Evolutionary conservation across 2,329 filamentous ascomycete species (phyloP), one percentile per base, ranked within the genome.

Genomic region (Lasiodiplodia theobromae): DNA sequence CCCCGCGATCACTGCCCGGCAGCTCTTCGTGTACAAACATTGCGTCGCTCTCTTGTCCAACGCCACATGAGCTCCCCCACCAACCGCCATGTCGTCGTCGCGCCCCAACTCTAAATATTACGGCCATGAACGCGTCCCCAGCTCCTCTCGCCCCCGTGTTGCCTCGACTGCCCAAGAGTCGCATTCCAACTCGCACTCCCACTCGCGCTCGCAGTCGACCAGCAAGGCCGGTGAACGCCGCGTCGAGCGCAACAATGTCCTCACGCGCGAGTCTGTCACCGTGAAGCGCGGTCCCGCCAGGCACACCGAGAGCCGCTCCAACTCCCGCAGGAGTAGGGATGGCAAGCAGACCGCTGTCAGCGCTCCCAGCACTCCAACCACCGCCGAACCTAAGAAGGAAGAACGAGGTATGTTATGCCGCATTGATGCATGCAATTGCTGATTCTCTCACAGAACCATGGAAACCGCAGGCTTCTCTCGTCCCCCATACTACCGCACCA

Each of bases 381-480:
- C 57, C 25, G 34, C 58, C 12, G 67, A 65, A n/a, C 51, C 49
- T 10, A 68, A 68, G 58, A 56, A 68, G 62, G 72, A 65, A 31
- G 58, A 65, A 11, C 67, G 58, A 23, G 58, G 67, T 68, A 68
- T 14, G 67, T 21, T 16, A 11, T 12, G 6, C 10, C 34, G 34
- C n/a, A 37, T 28, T 51, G 0, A 4, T 14, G 2, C 14, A 54
- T 40, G 11, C 56, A 44, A 52, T 56, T 52, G 63, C 18, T 70
- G 51, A 66, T 8, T 34, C 56, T 18, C 58, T 16, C 31, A 0
- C 71, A 75, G 81, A 77, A 64, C 79, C 84, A 75, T 98, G 96
- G 96, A 90, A 89, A 68, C 95, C 96, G 0, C 87, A 93, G 76
- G 95, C 89, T 10, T 90, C 87, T 0, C 82, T 98, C 25, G 84